Evolutionary conservation across 2,329 filamentous ascomycete genomes (phyloP).

Genomic region (Curvularia sp.): DNA sequence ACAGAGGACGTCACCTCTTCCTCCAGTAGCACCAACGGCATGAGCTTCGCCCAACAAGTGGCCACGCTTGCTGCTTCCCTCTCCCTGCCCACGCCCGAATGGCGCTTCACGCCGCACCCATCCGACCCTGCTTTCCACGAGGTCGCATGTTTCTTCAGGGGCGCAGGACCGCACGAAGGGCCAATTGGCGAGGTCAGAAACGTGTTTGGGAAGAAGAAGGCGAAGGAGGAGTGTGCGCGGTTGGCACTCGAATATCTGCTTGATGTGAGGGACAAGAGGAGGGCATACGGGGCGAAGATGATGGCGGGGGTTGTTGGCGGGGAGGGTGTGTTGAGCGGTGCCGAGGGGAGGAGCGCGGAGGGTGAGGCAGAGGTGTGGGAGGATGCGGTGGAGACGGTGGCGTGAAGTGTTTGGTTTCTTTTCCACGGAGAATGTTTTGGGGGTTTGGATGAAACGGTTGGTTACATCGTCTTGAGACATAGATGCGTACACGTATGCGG

Average conservation of each 20-base stretch:
- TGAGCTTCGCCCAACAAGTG: constrained; percentile 25
- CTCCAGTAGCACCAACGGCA: background rate
- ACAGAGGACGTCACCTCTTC: background rate
- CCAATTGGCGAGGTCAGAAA: constrained; percentile 53
- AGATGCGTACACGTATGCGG: too few relatives aligned
- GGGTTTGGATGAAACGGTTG: too few relatives aligned
- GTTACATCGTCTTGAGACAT: too few relatives aligned
- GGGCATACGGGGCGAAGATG: constrained; percentile 24
- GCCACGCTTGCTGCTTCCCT: constrained; percentile 30
- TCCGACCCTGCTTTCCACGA: constrained; percentile 41
- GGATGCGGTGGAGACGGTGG: background rate
- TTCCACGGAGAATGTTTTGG: background rate
- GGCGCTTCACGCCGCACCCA: constrained; percentile 15
- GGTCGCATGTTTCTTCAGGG: constrained; percentile 47
- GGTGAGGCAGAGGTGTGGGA: background rate
- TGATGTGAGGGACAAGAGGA: constrained; percentile 39
- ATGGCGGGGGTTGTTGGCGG: constrained; percentile 21
- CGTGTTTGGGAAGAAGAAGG: constrained; percentile 58
- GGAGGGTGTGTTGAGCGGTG: constrained; percentile 3
- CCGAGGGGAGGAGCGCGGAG: background rate
- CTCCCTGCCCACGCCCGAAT: constrained; percentile 34
- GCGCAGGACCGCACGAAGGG: constrained; percentile 28
- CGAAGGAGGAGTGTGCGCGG: constrained; percentile 58
- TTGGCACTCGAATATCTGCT: constrained; percentile 50
- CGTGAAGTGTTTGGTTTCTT: background rate